phyloP scores from a whole-genome alignment of 176 grass and related monocot genomes.

The Ampelocalamus luodianensis region DNA sequence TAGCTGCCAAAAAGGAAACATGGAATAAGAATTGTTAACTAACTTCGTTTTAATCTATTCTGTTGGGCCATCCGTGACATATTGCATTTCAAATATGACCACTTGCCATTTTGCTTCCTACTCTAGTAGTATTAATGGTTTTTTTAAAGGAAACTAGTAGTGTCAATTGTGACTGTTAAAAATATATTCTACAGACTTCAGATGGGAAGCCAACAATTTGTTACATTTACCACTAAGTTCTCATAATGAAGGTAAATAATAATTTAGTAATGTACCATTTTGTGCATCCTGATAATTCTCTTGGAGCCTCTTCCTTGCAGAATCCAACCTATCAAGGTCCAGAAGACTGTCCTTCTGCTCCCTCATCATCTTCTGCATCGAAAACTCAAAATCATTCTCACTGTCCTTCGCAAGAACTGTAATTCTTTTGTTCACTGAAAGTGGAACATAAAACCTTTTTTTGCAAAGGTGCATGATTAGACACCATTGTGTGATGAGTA shows the following conservation, averaged over 20 bases:
- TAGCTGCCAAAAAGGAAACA: conserved; percentile 44
- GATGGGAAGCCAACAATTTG: not conserved
- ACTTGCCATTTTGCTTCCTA: not conserved
- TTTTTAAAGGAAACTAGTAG: not conserved
- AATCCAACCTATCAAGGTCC: conserved; percentile 60
- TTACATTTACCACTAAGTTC: not conserved
- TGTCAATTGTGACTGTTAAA: not conserved
- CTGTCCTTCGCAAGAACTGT: not conserved
- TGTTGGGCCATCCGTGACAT: not conserved
- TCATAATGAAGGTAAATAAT: not conserved
- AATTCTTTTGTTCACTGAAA: not conserved
- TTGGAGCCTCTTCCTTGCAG: conserved; percentile 75
- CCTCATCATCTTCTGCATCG: conserved; percentile 49
- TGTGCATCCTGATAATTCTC: conserved; percentile 90
- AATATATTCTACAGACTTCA: not conserved
- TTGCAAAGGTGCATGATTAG: not conserved
- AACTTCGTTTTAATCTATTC: not conserved
- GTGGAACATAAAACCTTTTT: conserved; percentile 18
- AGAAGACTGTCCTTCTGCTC: conserved; percentile 52
- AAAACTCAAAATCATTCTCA: conserved; percentile 21
- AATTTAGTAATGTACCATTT: conserved; percentile 49
- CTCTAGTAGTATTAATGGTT: not conserved
- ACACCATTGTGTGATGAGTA: not conserved
- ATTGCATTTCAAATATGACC: not conserved
- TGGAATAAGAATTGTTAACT: not conserved